Percentiles rank a stretch among this genome's conserved stretches.
Conservation (phyloP, 352 stramenopile species). For the Globisporangium megalacanthum region DNA sequence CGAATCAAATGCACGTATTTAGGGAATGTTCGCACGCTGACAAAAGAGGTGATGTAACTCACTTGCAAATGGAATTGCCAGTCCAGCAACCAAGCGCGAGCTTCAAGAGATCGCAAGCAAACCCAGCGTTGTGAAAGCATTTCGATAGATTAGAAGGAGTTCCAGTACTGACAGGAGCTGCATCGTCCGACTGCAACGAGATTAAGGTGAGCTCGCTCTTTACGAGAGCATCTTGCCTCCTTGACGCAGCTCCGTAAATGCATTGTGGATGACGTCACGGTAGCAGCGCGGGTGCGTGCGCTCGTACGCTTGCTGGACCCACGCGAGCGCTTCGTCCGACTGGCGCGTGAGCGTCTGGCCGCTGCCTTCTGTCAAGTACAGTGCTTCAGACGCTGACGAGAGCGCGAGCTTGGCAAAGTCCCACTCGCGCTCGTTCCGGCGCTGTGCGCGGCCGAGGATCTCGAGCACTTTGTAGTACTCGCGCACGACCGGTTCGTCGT, state of each 20-base stretch:
- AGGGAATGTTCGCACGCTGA: neutral
- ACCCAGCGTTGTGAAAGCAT: neutral
- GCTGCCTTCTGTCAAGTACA: slow-evolving; percentile 28
- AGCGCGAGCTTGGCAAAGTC: slow-evolving; percentile 24
- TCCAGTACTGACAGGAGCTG: neutral
- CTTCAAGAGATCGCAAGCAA: neutral
- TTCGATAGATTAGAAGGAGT: slow-evolving; percentile 1
- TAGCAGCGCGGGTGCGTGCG: slow-evolving; percentile 33
- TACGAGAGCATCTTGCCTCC: slow-evolving; percentile 7
- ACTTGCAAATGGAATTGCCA: neutral
- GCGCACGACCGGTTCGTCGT: slow-evolving; percentile 23
- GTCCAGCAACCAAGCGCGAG: neutral
- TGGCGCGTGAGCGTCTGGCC: slow-evolving; percentile 30
- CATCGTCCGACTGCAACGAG: too few species aligned
- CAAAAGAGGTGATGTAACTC: neutral
- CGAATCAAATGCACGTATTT: neutral
- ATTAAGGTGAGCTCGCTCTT: neutral
- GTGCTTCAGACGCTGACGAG: slow-evolving; percentile 20
- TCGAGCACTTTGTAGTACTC: slow-evolving; percentile 38
- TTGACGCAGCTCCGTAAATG: slow-evolving; percentile 16
- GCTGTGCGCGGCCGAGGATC: slow-evolving; percentile 27
- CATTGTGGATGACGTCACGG: slow-evolving; percentile 23
- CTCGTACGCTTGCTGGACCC: slow-evolving; percentile 26
- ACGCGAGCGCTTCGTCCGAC: slow-evolving; percentile 29
- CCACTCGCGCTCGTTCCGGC: slow-evolving; percentile 30